Percentiles rank a stretch among this genome's conserved stretches.
Evolutionary conservation across 352 stramenopile species (phyloP).

Genomic region (Phytophthora nicotianae): DNA sequence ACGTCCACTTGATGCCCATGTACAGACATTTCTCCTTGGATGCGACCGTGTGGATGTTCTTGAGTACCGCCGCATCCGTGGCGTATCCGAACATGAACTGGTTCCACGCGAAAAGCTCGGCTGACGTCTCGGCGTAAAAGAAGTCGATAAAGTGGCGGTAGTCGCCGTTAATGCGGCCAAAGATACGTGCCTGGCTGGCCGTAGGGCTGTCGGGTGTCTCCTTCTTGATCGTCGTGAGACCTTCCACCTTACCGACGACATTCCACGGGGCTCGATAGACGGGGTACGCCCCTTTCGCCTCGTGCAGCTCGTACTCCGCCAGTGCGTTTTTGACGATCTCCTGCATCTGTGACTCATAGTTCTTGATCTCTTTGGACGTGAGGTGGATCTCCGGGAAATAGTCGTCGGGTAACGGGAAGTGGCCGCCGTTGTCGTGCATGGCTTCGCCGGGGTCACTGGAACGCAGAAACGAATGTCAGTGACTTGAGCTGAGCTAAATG

Average conservation of each 20-base stretch:
- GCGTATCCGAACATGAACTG: conserved; percentile 74
- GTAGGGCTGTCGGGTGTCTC: conserved; percentile 27
- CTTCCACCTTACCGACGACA: conserved; percentile 37
- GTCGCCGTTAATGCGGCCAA: conserved; percentile 64
- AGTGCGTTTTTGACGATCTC: conserved; percentile 45
- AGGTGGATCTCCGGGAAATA: conserved; percentile 49
- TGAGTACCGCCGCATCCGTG: conserved; percentile 68
- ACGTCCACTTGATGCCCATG: conserved; percentile 87
- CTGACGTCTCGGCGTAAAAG: conserved; percentile 67
- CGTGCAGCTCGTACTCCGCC: conserved; percentile 47
- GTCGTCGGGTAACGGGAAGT: conserved; percentile 49
- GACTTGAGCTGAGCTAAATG: background rate
- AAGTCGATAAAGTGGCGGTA: conserved; percentile 77
- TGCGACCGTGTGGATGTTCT: conserved; percentile 66
- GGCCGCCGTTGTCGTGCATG: conserved; percentile 33
- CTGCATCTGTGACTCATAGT: conserved; percentile 46
- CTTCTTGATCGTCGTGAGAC: conserved; percentile 49
- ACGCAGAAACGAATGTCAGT: conserved; percentile 8
- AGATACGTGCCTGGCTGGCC: conserved; percentile 51
- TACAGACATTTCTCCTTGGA: conserved; percentile 56
- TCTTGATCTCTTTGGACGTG: conserved; percentile 27
- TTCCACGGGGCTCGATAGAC: conserved; percentile 42
- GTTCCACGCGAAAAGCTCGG: conserved; percentile 76
- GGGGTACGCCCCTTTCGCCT: conserved; percentile 37
- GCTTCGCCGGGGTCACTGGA: conserved; percentile 11